These are phyloP conservation scores for Vanderwaltozyma polyspora DNA, from an alignment of 805 yeast genomes.

Conservation along the genomic window DNA sequence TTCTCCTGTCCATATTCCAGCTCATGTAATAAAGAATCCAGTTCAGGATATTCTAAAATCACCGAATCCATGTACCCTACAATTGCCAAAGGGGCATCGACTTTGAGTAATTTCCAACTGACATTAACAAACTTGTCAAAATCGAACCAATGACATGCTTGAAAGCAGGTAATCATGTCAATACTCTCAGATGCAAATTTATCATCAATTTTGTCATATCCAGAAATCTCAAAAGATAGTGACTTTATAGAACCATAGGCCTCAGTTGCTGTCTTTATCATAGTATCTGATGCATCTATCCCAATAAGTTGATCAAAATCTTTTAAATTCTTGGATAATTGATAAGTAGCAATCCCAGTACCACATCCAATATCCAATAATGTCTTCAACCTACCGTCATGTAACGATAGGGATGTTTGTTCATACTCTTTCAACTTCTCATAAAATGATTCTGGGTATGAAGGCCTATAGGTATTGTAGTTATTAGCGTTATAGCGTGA, in stretches of 20 bases:
- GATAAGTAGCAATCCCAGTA: slow-evolving; percentile 60
- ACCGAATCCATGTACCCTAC: slow-evolving; percentile 76
- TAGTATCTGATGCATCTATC: slow-evolving; percentile 45
- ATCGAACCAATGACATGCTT: slow-evolving; percentile 80
- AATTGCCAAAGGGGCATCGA: slow-evolving; percentile 58
- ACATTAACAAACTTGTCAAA: slow-evolving; percentile 42
- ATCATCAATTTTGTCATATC: slow-evolving; percentile 15
- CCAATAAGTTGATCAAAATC: slow-evolving; percentile 45
- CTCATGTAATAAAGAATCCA: slow-evolving; percentile 42
- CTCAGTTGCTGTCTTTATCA: slow-evolving; percentile 39
- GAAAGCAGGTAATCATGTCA: slow-evolving; percentile 69
- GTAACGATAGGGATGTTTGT: not conserved
- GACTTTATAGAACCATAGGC: slow-evolving; percentile 1
- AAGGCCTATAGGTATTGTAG: slow-evolving; percentile 54
- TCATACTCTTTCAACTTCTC: slow-evolving; percentile 29
- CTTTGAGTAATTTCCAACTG: slow-evolving; percentile 38
- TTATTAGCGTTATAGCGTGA: slow-evolving; percentile 37
- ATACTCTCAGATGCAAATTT: slow-evolving; percentile 25
- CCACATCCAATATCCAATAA: slow-evolving; percentile 72
- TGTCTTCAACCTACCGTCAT: not conserved
- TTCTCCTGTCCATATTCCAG: slow-evolving; percentile 39
- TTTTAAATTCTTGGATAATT: slow-evolving; percentile 15
- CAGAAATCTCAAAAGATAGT: slow-evolving; percentile 22
- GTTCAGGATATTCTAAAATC: slow-evolving; percentile 39
- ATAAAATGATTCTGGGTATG: slow-evolving; percentile 47